A percentile compares a stretch with the other conserved stretches of the same genome.
Evolutionary conservation across 2,329 filamentous ascomycete genomes (phyloP).

Genomic region (Huntiella savannae): DNA sequence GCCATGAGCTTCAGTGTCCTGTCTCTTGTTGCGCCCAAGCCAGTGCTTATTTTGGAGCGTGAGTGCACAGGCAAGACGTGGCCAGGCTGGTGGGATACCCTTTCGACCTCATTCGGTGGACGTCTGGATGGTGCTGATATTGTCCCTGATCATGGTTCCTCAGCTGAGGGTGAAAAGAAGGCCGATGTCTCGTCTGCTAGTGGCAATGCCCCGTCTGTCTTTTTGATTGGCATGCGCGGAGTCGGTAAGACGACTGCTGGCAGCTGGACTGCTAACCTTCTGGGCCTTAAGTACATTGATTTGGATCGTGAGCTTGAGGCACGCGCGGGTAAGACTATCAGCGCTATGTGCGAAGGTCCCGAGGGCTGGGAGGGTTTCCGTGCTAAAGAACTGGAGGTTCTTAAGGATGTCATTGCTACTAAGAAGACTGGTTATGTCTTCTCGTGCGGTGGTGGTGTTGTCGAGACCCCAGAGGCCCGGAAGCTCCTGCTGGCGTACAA

Average conservation of each 20-base stretch:
- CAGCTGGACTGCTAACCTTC: slow-evolving; percentile 57
- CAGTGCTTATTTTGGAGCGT: slow-evolving; percentile 66
- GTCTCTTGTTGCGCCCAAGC: slow-evolving; percentile 47
- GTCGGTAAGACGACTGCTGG: slow-evolving; percentile 93
- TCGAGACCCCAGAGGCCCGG: slow-evolving; percentile 67
- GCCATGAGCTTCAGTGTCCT: slow-evolving; percentile 97
- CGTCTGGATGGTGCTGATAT: slow-evolving; percentile 45
- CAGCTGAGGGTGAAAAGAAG: slow-evolving; percentile 5
- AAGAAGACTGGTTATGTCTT: slow-evolving; percentile 63
- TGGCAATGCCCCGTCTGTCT: slow-evolving; percentile 42
- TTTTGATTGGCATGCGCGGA: slow-evolving; percentile 93
- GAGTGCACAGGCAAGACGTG: slow-evolving; percentile 95
- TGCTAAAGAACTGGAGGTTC: slow-evolving; percentile 52
- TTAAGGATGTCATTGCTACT: slow-evolving; percentile 56
- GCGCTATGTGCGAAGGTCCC: slow-evolving; percentile 57
- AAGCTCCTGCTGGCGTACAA: slow-evolving; percentile 56
- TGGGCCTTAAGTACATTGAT: slow-evolving; percentile 65
- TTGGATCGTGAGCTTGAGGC: slow-evolving; percentile 74
- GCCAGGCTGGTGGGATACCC: slow-evolving; percentile 94
- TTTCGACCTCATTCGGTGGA: slow-evolving; percentile 37
- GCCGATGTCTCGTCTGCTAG: not conserved
- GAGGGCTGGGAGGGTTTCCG: slow-evolving; percentile 80
- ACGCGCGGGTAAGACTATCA: slow-evolving; percentile 55
- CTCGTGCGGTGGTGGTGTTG: slow-evolving; percentile 83
- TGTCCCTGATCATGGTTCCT: slow-evolving; percentile 11